These are phyloP conservation scores for Daldinia sp. DNA, from an alignment of 2,329 filamentous ascomycete species.

Conservation along the genomic window DNA sequence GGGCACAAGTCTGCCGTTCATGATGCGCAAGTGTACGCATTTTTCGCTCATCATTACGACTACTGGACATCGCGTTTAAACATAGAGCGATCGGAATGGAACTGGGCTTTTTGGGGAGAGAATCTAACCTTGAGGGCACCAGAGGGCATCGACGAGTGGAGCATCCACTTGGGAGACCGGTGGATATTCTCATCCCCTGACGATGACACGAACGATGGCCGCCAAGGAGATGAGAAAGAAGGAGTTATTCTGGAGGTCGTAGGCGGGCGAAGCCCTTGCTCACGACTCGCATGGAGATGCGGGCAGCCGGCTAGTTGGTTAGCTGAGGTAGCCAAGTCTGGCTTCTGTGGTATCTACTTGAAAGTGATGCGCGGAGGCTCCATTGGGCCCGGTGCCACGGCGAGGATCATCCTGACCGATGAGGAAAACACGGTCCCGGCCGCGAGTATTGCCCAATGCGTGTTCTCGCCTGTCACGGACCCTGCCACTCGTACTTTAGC, in stretches of 20 bases:
- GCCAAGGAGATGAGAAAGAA: background rate
- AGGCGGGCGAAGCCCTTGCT: background rate
- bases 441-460: background rate
- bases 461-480: background rate
- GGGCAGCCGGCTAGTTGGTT: slow-evolving; percentile 1
- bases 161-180: background rate
- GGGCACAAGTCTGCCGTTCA: slow-evolving; percentile 3
- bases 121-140: background rate
- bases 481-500: background rate
- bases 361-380: slow-evolving; percentile 3
- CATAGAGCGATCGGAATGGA: background rate
- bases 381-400: background rate
- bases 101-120: slow-evolving; percentile 6
- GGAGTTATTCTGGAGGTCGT: slow-evolving; percentile 1
- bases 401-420: background rate
- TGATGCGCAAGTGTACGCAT: slow-evolving; percentile 4
- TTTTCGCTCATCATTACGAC: slow-evolving; percentile 7
- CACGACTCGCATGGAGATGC: background rate
- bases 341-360: slow-evolving; percentile 1
- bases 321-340: background rate
- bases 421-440: slow-evolving; percentile 5
- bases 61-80: slow-evolving; percentile 3
- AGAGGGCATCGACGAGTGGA: background rate
- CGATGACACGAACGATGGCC: background rate
- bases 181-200: background rate